Evolutionary conservation across 768 basidiomycete genomes (phyloP).

Genomic region (Leccinum pellstonianum): DNA sequence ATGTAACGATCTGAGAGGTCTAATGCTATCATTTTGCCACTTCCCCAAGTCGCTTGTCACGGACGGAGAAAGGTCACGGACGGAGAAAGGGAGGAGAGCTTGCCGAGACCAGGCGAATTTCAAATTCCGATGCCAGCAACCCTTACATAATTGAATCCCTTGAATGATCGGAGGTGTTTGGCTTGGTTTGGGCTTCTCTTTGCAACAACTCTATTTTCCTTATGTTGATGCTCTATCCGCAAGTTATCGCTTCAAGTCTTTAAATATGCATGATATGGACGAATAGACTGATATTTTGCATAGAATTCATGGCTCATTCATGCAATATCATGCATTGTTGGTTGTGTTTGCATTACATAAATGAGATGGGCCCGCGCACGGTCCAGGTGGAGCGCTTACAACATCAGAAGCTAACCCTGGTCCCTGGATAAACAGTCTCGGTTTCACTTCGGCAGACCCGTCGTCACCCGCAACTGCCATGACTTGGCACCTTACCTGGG

Average conservation of each 20-base stretch:
- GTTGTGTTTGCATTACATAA: neutral
- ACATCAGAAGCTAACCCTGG: neutral
- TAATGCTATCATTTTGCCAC: no score
- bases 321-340: neutral
- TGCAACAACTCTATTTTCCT: no score
- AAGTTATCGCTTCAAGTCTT: neutral
- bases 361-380: neutral
- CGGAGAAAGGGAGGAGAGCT: no score
- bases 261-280: neutral
- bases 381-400: neutral
- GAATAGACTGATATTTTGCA: neutral
- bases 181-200: no score
- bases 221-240: no score
- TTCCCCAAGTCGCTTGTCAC: no score
- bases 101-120: no score
- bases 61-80: no score
- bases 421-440: neutral
- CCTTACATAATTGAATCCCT: no score
- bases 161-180: no score
- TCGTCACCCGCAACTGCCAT: neutral
- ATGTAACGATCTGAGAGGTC: no score
- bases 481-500: neutral
- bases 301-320: neutral
- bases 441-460: neutral
- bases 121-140: no score